Evolutionary conservation across 2,329 filamentous ascomycete genomes (phyloP).

Genomic region (Laburnicola sp.): DNA sequence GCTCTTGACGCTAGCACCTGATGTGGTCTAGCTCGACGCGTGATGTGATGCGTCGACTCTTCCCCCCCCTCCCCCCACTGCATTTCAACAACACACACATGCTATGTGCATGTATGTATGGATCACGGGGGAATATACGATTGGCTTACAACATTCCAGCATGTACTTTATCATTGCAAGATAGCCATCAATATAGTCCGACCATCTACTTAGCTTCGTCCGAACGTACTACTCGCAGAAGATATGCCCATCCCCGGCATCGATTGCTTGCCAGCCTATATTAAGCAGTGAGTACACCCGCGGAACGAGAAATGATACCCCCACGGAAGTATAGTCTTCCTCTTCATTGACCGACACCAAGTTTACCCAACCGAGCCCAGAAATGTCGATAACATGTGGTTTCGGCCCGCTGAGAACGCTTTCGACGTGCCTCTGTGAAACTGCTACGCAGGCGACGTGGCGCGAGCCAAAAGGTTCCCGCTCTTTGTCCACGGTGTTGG

Average conservation of each 20-base stretch:
- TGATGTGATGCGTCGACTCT: too few species aligned
- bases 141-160: too few species aligned
- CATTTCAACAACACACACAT: too few species aligned
- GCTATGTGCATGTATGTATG: too few species aligned
- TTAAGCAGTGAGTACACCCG: background rate
- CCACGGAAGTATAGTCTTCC: background rate
- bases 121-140: too few species aligned
- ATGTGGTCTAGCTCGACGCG: too few species aligned
- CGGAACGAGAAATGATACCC: background rate
- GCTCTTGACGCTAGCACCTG: too few species aligned
- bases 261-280: background rate
- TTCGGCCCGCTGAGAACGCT: background rate
- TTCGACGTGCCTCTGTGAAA: background rate
- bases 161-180: too few species aligned
- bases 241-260: background rate
- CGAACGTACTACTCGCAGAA: conserved; percentile 2
- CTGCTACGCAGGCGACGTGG: background rate
- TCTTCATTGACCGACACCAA: background rate
- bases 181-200: too few species aligned
- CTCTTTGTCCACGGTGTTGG: background rate
- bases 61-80: too few species aligned
- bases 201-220: background rate
- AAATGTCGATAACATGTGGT: background rate
- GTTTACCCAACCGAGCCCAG: background rate
- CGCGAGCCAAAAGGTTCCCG: background rate